Percentiles rank a stretch among this genome's conserved stretches.
Conservation (phyloP, 1,284 basidiomycete species). For the Puccinia coronata region DNA sequence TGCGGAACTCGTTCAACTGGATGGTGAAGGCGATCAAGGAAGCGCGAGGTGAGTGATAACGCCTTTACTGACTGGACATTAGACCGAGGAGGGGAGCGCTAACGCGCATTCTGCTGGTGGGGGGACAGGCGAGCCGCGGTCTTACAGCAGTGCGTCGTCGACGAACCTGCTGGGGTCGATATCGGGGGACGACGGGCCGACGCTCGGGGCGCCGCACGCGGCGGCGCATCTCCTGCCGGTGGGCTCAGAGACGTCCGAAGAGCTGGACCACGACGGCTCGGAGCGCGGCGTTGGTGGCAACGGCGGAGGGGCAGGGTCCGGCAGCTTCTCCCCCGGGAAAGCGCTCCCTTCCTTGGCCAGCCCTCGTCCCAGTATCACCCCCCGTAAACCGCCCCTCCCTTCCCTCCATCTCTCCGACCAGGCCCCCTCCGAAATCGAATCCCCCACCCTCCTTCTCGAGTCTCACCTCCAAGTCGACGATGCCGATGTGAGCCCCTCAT, state of each 20-base stretch:
- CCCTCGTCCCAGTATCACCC: background rate
- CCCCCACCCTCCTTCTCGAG: background rate
- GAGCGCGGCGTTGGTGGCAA: too few relatives aligned
- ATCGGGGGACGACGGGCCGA: constrained; percentile 7
- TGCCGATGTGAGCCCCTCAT: constrained; percentile 3
- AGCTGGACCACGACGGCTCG: background rate
- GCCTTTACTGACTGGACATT: background rate
- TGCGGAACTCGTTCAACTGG: constrained; percentile 56
- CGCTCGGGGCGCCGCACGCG: background rate
- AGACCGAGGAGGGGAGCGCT: background rate
- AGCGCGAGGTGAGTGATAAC: constrained; percentile 52
- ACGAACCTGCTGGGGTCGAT: constrained; percentile 29
- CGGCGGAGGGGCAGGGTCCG: too few relatives aligned
- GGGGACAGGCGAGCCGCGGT: constrained; percentile 30
- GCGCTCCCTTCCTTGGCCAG: background rate
- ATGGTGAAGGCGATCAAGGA: constrained; percentile 55
- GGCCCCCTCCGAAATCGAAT: background rate
- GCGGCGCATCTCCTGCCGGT: background rate
- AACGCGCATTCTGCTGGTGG: background rate
- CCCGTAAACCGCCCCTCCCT: background rate
- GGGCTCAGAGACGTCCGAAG: background rate
- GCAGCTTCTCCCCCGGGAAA: background rate
- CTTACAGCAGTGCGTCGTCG: constrained; percentile 46
- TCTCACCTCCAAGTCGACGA: constrained; percentile 8
- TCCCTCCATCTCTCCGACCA: background rate